Evolutionary conservation across 257 asterid genomes (phyloP), one percentile per base, ranked within the genome.

Genomic region (Solanum chiquidenum): DNA sequence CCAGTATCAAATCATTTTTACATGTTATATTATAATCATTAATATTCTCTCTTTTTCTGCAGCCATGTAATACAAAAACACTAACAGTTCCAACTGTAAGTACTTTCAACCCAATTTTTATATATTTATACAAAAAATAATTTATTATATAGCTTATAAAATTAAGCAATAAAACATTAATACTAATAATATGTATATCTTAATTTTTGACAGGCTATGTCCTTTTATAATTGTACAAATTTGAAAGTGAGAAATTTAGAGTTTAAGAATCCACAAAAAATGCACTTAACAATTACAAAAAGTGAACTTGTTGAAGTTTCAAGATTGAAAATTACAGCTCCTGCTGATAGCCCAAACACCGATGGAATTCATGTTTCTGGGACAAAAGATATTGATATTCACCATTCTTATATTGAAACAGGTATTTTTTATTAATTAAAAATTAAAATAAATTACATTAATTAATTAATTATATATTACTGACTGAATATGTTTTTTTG

Each of bases 231-330:
- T 77, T 93, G 98, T 94, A 92, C 90, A 27, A 94, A 95, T 90
- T 20, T 97, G 87, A 93, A 33, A 76, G 88, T 97, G 87, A 91
- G 83, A 75, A 74, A 89, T 9, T n/a, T 97, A n/a, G 91, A 37
- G 80, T 73, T 95, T 21, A 73, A 86, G 83, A 93, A 97, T 90
- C 92, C 99, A 38, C 99, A 95, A 60, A 98, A 95, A 89, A 97
- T 95, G 85, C 92, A 92, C 64, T 87, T 92, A 6, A 88, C 88
- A 1, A 77, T 92, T 75, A 60, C 42, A 0, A 60, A 80, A 34
- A 88, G 91, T 52, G 31, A 4, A 0, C 55, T 84, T 55, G 91
- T 90, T 64, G 90, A 84, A 49, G 92, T 87, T 13, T 90, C 94
- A 38, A 14, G 84, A 69, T 86, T 92, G 21, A 85, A 29, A 13